Evolutionary conservation across 352 stramenopile genomes (phyloP).

Genomic region (Globisporangium cylindrosporum): DNA sequence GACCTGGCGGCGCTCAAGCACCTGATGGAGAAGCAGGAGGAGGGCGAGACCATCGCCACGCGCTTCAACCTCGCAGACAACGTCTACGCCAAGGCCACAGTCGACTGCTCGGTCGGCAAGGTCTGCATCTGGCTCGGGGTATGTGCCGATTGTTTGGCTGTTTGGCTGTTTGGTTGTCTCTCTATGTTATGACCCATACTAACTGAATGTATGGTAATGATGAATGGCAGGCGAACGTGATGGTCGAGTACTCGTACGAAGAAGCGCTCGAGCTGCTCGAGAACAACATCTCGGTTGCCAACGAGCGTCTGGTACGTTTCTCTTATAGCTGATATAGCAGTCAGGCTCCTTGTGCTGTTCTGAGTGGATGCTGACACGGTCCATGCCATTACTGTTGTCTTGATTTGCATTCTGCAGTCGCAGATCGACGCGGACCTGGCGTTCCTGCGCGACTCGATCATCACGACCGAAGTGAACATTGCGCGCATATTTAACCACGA

Average conservation of each 20-base stretch:
- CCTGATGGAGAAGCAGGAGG: slow-evolving; percentile 60
- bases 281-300: slow-evolving; percentile 65
- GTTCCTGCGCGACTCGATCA: slow-evolving; percentile 96
- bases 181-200: background rate
- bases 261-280: slow-evolving; percentile 91
- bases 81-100: slow-evolving; percentile 93
- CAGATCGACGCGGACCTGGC: slow-evolving; percentile 90
- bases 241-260: slow-evolving; percentile 97
- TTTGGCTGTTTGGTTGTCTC: no score
- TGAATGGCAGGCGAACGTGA: slow-evolving; percentile 85
- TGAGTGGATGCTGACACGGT: background rate
- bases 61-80: slow-evolving; percentile 95
- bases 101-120: slow-evolving; percentile 87
- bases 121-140: slow-evolving; percentile 97
- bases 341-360: background rate
- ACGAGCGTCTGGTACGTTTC: slow-evolving; percentile 58
- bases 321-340: background rate
- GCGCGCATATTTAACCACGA: slow-evolving; percentile 97
- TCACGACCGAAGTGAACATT: slow-evolving; percentile 97
- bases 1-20: slow-evolving; percentile 57
- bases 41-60: slow-evolving; percentile 78
- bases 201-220: background rate
- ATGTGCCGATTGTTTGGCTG: slow-evolving; percentile 14
- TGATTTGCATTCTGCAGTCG: slow-evolving; percentile 24
- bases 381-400: background rate